phyloP scores from a whole-genome alignment of 2,329 filamentous ascomycete species.

The Hypoxylon sp. region DNA sequence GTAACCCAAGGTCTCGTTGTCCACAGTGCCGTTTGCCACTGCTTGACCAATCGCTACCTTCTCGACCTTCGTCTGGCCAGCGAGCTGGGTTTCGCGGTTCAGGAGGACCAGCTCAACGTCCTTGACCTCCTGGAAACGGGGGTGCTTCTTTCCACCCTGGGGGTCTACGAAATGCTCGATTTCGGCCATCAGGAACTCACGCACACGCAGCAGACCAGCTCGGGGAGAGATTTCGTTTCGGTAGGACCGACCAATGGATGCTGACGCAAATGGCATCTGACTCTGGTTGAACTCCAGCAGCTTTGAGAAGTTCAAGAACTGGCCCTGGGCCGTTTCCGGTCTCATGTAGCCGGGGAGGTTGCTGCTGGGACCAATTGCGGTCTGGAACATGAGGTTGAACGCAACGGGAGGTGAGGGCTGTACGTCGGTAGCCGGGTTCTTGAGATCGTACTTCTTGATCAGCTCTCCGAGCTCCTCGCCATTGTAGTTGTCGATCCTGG shows the following conservation, averaged over 20 bases:
- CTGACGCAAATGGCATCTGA: constrained; percentile 95
- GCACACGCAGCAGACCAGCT: constrained; percentile 87
- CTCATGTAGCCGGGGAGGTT: constrained; percentile 85
- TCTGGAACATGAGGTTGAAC: constrained; percentile 99
- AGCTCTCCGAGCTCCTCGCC: constrained; percentile 85
- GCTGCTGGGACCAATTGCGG: constrained; percentile 89
- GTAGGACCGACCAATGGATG: constrained; percentile 97
- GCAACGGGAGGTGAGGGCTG: constrained; percentile 82
- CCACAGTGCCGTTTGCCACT: constrained; percentile 81
- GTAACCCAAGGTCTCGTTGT: constrained; percentile 98
- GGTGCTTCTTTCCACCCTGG: constrained; percentile 91
- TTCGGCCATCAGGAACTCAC: constrained; percentile 98
- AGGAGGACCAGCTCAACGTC: constrained; percentile 84
- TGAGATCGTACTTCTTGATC: constrained; percentile 90
- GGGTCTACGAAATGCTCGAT: constrained; percentile 99
- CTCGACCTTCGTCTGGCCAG: constrained; percentile 79
- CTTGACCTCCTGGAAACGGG: constrained; percentile 84
- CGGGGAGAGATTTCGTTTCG: constrained; percentile 97
- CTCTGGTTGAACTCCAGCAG: constrained; percentile 96
- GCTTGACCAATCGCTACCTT: constrained; percentile 85
- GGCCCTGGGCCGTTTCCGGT: constrained; percentile 96
- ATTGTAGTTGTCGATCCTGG: constrained; percentile 94
- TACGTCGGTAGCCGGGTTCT: constrained; percentile 81
- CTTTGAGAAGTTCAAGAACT: constrained; percentile 87
- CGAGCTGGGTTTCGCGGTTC: constrained; percentile 83